phyloP scores from a whole-genome alignment of 2,329 filamentous ascomycete genomes.

The Colletotrichum lupini region DNA sequence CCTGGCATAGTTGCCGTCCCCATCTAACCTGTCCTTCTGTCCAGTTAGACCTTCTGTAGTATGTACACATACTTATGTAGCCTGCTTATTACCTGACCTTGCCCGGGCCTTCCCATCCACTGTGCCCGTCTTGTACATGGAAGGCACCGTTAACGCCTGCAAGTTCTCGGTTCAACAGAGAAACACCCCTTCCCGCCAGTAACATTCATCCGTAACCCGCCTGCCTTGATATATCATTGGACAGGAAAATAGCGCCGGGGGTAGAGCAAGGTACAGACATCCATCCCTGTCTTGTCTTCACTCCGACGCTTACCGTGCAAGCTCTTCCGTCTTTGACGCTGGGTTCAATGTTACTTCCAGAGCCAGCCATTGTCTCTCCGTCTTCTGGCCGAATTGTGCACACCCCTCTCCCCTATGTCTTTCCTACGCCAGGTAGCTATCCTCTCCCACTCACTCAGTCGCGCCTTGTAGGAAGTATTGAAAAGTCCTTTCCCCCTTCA shows the following conservation, averaged over 20 bases:
- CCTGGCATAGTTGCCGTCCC: neutral
- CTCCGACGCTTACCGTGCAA: neutral
- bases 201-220: neutral
- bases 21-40: neutral
- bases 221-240: slow-evolving; percentile 4
- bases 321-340: neutral
- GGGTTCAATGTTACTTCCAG: neutral
- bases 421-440: too few species aligned
- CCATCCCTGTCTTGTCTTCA: neutral
- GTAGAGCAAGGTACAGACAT: neutral
- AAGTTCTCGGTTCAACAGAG: neutral
- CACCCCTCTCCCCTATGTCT: slow-evolving; percentile 14
- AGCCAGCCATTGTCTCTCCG: slow-evolving; percentile 1
- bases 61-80: neutral
- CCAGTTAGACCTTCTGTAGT: slow-evolving; percentile 7
- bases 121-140: slow-evolving; percentile 6
- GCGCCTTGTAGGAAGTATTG: slow-evolving; percentile 28
- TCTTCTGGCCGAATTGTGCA: neutral
- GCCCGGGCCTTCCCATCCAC: neutral
- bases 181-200: neutral
- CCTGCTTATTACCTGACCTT: neutral
- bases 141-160: slow-evolving; percentile 10
- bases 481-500: slow-evolving; percentile 29
- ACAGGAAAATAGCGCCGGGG: slow-evolving; percentile 15
- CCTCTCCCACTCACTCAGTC: neutral